Evolutionary conservation across 208 protist species (phyloP), one percentile per base, ranked within the genome.

Genomic region (Spongospora subterranea): DNA sequence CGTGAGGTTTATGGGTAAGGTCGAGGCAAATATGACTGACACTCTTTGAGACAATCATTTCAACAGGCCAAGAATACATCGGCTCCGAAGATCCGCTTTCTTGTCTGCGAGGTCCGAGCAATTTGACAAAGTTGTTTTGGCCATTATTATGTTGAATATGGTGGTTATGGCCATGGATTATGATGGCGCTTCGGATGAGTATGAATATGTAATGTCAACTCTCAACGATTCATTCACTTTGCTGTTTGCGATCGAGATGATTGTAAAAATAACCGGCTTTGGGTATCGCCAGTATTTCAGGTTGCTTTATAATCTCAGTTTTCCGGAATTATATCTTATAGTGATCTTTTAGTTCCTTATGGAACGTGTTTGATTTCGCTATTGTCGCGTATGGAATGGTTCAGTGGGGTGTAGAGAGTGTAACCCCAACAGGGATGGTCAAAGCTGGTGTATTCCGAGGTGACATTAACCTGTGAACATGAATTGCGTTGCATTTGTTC

Each of bases 281-380:
- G 88, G 88, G 38, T 24, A 38, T 43, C 41, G 24, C 38, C 77
- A 41, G 39, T 93, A 93, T 89, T 91, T 92, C 24, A 0, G 0
- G n/a, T n/a, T n/a, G n/a, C n/a, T n/a, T n/a, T n/a, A n/a, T n/a
- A n/a, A n/a, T n/a, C n/a, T n/a, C n/a, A n/a, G n/a, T n/a, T n/a
- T n/a, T n/a, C n/a, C n/a, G n/a, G n/a, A n/a, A n/a, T n/a, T n/a
- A n/a, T n/a, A n/a, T n/a, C n/a, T n/a, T n/a, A n/a, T n/a, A n/a
- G n/a, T n/a, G n/a, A n/a, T n/a, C n/a, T n/a, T n/a, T n/a, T n/a
- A n/a, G n/a, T 0, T 53, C 0, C 29, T 35, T 46, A 20, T 93
- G 92, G 92, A 92, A 93, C 60, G 1, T 35, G 64, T 93, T 93
- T 54, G 92, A 93, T 60, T 92, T 90, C 77, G 1, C 91, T 6